Base-by-base conservation (phyloP, 345 rosid genomes). In the Pugionium cornutum region DNA sequence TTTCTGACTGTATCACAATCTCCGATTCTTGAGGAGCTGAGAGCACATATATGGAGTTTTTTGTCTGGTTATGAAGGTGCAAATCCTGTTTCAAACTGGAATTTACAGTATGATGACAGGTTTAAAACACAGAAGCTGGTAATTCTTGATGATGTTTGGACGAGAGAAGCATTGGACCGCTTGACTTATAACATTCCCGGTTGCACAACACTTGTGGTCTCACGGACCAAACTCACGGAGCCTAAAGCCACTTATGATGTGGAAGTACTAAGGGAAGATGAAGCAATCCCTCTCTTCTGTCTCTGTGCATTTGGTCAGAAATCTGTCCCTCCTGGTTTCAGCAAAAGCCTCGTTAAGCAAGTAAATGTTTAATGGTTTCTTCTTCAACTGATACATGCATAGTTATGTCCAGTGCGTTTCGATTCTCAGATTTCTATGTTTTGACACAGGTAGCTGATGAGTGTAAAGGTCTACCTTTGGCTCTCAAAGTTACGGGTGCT, bases 401-500 rank as follows among this genome's bases (percentile, higher is more conserved):
- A 25, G 18, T 26, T 50, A 52, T 48, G n/a, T 60, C 11, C 1
- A 34, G 26, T 37, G 11, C 28, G 45, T 61, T 45, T 44, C 4
- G 36, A 18, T 58, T 51, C 68, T 43, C 49, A 56, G 11, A 36
- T 35, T 53, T 64, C 54, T 25, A 26, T 53, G 43, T 69, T 69
- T 71, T 46, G 73, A 70, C 33, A 55, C 75, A 91, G 97, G 78
- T 92, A 66, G 86, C 86, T 18, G 76, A 58, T 50, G 94, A 89
- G 68, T 92, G 98, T 62, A 85, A 89, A 72, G 98, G 98, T 59
- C 86, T 92, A 56, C 98, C 97, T 41, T 76, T 89, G 77, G 98
- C 98, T 56, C 97, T 92, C 64, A 92, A 89, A 84, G 97, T 89
- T 52, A 88, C 87, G 7, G 97, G 98, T 11, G 87, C 95, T 80